Percentiles rank a stretch among this genome's conserved stretches.
phyloP scores from a whole-genome alignment of 169 alveolate species.

The Plasmodium yoelii region DNA sequence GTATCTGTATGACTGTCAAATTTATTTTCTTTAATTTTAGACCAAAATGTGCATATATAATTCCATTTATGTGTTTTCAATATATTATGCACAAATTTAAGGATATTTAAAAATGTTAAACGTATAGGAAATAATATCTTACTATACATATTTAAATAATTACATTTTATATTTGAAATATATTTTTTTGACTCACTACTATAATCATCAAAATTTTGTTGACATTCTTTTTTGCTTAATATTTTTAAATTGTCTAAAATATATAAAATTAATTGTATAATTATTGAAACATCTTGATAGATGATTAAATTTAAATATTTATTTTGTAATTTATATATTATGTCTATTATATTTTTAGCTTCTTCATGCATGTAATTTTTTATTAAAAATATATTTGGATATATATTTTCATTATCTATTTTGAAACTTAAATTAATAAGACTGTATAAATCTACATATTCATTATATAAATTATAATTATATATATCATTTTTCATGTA shows the following conservation, averaged over 20 bases:
- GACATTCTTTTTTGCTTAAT: constrained; percentile 1
- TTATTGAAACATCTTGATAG: constrained; percentile 32
- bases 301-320: constrained; percentile 2
- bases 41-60: constrained; percentile 56
- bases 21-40: neutral
- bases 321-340: constrained; percentile 33
- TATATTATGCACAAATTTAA: constrained; percentile 15
- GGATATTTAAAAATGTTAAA: constrained; percentile 27
- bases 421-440: constrained; percentile 8
- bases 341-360: constrained; percentile 20
- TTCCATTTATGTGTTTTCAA: neutral
- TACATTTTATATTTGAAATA: constrained; percentile 16
- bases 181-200: constrained; percentile 9
- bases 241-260: constrained; percentile 23
- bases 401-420: constrained; percentile 19
- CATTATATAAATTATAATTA: constrained; percentile 35
- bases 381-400: constrained; percentile 53
- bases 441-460: constrained; percentile 2
- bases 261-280: constrained; percentile 35
- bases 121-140: constrained; percentile 24
- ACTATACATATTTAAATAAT: constrained; percentile 9
- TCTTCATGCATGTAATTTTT: constrained; percentile 56
- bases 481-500: constrained; percentile 64
- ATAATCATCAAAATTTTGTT: neutral
- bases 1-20: neutral